Evolutionary conservation across 352 stramenopile species (phyloP).

Genomic region (Phytophthora palmivora): DNA sequence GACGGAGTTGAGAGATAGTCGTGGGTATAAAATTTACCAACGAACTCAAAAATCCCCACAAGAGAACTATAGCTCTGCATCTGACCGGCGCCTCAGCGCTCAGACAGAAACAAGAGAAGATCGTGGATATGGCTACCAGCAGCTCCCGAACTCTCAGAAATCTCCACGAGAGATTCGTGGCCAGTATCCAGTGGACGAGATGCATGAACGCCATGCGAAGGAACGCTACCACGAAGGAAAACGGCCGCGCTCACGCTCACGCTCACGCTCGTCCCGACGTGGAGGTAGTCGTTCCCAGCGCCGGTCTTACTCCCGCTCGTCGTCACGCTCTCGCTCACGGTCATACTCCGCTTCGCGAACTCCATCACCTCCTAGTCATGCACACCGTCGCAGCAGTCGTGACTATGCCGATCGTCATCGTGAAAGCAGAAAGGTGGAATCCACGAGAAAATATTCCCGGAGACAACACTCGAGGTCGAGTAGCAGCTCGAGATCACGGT

Average conservation of each 20-base stretch:
- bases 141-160: slow-evolving; percentile 6
- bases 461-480: slow-evolving; percentile 39
- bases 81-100: slow-evolving; percentile 3
- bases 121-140: slow-evolving; percentile 27
- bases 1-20: slow-evolving; percentile 19
- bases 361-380: slow-evolving; percentile 25
- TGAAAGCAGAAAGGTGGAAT: slow-evolving; percentile 23
- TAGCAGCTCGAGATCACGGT: slow-evolving; percentile 47
- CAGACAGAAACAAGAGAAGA: slow-evolving; percentile 23
- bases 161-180: slow-evolving; percentile 8
- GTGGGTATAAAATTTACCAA: slow-evolving; percentile 22
- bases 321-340: slow-evolving; percentile 45
- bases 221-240: slow-evolving; percentile 33
- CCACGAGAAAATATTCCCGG: slow-evolving; percentile 28
- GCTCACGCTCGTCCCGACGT: slow-evolving; percentile 28
- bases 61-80: slow-evolving; percentile 2
- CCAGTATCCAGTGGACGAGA: slow-evolving; percentile 16
- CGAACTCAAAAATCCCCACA: slow-evolving; percentile 11
- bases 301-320: slow-evolving; percentile 47
- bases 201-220: slow-evolving; percentile 13
- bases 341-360: slow-evolving; percentile 20
- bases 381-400: slow-evolving; percentile 30
- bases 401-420: slow-evolving; percentile 27
- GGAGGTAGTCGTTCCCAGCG: slow-evolving; percentile 36
- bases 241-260: slow-evolving; percentile 39